Conservation (phyloP, 768 basidiomycete genomes). For the Pulveroboletus sp. region DNA sequence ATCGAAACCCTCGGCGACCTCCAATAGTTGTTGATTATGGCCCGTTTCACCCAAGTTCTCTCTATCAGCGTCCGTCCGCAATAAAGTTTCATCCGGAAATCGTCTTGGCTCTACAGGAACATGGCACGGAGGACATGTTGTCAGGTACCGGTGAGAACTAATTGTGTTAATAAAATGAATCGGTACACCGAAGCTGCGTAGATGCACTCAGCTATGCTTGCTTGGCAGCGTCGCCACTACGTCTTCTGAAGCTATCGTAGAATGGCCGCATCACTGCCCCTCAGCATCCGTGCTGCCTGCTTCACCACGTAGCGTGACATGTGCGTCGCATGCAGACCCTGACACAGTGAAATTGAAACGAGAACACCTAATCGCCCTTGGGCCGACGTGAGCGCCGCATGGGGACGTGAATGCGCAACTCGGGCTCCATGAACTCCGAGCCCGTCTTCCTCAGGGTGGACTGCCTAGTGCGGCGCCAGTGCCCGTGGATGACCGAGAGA, state of each 20-base stretch:
- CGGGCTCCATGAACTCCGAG: no score
- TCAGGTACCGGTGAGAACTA: background rate
- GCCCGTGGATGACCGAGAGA: no score
- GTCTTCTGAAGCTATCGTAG: no score
- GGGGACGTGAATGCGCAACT: background rate
- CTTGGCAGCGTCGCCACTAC: no score
- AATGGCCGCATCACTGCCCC: background rate
- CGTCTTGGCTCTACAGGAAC: background rate
- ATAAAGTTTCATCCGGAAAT: slow-evolving; percentile 6
- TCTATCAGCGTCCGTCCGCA: slow-evolving; percentile 7
- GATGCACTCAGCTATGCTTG: background rate
- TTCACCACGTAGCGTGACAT: background rate
- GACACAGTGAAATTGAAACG: background rate
- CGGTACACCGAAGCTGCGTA: background rate
- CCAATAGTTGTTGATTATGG: slow-evolving; percentile 2
- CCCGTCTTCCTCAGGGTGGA: background rate
- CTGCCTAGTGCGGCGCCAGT: background rate
- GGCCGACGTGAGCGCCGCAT: no score
- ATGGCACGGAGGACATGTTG: background rate
- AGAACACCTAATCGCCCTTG: background rate
- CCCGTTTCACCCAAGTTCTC: slow-evolving; percentile 12
- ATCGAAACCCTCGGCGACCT: slow-evolving; percentile 13
- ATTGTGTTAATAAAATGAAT: background rate
- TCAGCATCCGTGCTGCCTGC: background rate
- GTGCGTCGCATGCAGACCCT: background rate